phyloP scores from a whole-genome alignment of 345 rosid genomes.

The Microcos paniculata region DNA sequence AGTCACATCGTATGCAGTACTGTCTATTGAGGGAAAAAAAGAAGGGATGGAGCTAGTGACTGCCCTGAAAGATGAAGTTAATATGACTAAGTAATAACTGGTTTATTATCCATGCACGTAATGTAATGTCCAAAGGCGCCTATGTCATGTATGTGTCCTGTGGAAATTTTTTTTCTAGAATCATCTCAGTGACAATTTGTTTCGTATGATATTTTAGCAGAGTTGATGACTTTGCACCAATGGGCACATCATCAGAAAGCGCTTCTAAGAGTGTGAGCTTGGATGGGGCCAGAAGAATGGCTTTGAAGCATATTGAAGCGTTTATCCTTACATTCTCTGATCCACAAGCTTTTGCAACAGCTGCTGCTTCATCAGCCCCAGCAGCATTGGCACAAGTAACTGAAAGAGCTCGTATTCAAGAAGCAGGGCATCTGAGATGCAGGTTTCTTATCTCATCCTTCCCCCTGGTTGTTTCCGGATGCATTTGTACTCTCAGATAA shows the following conservation, averaged over 20 bases:
- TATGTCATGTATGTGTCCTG: background rate
- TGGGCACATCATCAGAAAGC: slow-evolving; percentile 68
- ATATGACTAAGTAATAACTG: background rate
- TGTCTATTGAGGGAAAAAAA: background rate
- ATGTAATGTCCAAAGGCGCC: background rate
- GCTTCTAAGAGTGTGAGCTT: slow-evolving; percentile 68
- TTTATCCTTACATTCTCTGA: slow-evolving; percentile 66
- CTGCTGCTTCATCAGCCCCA: slow-evolving; percentile 70
- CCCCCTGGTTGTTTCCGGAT: background rate
- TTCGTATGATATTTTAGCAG: slow-evolving; percentile 32
- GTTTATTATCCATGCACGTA: too few relatives aligned
- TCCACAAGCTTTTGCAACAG: slow-evolving; percentile 66
- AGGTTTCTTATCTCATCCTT: slow-evolving; percentile 44
- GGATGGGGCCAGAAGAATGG: slow-evolving; percentile 76
- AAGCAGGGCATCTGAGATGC: slow-evolving; percentile 95
- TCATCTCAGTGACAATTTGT: background rate
- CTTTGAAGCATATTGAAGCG: slow-evolving; percentile 68
- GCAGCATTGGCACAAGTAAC: slow-evolving; percentile 82
- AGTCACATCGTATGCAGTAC: background rate
- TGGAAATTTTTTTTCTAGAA: background rate
- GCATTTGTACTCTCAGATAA: background rate
- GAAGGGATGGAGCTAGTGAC: background rate
- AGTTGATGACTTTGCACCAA: slow-evolving; percentile 67
- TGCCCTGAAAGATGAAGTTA: background rate
- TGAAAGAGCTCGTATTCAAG: slow-evolving; percentile 87